Percentiles rank a stretch among this genome's conserved stretches.
phyloP scores from a whole-genome alignment of 192 early-diverging fungal genomes.

The Cladochytrium replicatum region DNA sequence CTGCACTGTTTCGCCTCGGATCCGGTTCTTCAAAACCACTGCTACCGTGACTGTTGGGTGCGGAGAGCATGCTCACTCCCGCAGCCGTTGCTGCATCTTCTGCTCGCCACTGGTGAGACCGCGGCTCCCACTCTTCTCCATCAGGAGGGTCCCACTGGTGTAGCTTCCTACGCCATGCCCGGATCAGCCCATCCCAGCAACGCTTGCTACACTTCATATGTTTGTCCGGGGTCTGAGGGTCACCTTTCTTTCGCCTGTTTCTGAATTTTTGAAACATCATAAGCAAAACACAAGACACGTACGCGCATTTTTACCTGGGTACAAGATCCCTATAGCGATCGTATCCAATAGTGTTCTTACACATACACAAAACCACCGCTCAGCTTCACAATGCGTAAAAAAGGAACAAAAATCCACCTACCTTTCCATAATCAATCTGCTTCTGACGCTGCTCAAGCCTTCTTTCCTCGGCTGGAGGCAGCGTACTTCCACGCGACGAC shows the following conservation, averaged over 20 bases:
- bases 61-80: no score
- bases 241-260: conserved; percentile 16
- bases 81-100: no score
- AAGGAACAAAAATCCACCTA: background rate
- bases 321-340: conserved; percentile 24
- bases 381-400: background rate
- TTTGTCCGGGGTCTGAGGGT: conserved; percentile 42
- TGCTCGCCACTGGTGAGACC: background rate
- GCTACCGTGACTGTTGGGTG: no score
- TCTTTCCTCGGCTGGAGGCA: conserved; percentile 16
- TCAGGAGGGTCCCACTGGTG: conserved; percentile 37
- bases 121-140: background rate
- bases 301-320: conserved; percentile 12
- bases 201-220: conserved; percentile 37
- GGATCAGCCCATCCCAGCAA: conserved; percentile 40
- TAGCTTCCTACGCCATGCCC: conserved; percentile 35
- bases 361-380: conserved; percentile 4
- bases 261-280: background rate
- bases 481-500: conserved; percentile 15
- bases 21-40: no score
- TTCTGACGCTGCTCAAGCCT: conserved; percentile 44
- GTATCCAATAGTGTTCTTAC: conserved; percentile 44
- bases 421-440: conserved; percentile 48
- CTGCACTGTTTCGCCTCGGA: no score
- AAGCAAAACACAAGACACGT: background rate